phyloP scores from a whole-genome alignment of 2,329 filamentous ascomycete genomes.

The Huntiella decipiens region DNA sequence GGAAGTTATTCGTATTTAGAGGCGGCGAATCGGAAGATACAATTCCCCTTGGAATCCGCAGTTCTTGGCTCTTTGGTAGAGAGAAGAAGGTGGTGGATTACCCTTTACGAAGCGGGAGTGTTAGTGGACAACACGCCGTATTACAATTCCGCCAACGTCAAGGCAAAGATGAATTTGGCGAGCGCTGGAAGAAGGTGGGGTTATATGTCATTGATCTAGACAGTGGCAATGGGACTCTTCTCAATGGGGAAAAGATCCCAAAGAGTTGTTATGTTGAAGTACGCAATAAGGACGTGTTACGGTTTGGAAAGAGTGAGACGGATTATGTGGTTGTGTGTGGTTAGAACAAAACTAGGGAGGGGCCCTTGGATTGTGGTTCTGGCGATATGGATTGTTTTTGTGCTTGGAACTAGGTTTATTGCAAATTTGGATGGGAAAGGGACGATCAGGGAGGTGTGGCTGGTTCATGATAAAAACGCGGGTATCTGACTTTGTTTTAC shows the following conservation, averaged over 20 bases:
- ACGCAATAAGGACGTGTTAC: slow-evolving; percentile 70
- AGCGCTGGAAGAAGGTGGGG: slow-evolving; percentile 58
- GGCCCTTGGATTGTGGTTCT: background rate
- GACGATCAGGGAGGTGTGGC: too few species aligned
- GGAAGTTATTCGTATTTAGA: slow-evolving; percentile 91
- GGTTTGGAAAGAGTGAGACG: slow-evolving; percentile 70
- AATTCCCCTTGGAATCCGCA: slow-evolving; percentile 53
- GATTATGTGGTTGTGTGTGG: slow-evolving; percentile 81
- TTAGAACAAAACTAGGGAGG: background rate
- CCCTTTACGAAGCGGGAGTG: slow-evolving; percentile 70
- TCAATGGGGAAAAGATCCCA: slow-evolving; percentile 61
- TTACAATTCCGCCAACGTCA: slow-evolving; percentile 80
- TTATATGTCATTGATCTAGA: slow-evolving; percentile 90
- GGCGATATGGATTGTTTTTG: background rate
- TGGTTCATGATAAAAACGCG: too few species aligned
- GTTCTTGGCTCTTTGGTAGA: slow-evolving; percentile 79
- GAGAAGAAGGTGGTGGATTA: slow-evolving; percentile 69
- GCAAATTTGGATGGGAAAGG: background rate
- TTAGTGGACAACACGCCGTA: slow-evolving; percentile 89
- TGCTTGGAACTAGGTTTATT: background rate
- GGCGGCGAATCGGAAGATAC: slow-evolving; percentile 63
- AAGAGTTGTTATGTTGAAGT: slow-evolving; percentile 70
- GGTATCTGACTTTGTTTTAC: too few species aligned
- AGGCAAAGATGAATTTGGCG: slow-evolving; percentile 70
- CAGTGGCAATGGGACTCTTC: slow-evolving; percentile 70